A percentile compares a stretch with the other conserved stretches of the same genome.
These are phyloP conservation scores for Toxoplasma gondii DNA, from an alignment of 169 alveolate species.

Conservation along the genomic window DNA sequence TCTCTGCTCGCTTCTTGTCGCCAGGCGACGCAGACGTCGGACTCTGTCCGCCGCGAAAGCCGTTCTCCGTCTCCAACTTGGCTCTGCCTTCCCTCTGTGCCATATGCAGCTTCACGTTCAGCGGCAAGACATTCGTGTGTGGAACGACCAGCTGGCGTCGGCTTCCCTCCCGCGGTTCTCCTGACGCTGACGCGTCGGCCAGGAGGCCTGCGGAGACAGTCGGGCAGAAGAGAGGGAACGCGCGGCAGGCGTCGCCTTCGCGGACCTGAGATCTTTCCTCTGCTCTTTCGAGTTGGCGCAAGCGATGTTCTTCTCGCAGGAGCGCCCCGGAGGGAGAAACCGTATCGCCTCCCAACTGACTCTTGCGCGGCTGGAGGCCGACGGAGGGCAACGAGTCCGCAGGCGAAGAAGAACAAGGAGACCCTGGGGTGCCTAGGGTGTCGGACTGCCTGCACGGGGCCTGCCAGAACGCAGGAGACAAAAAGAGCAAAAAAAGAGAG, in stretches of 20 bases:
- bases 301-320: neutral
- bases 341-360: neutral
- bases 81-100: neutral
- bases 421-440: too few species aligned
- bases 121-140: constrained; percentile 19
- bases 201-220: too few species aligned
- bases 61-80: too few species aligned
- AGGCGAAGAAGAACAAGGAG: too few species aligned
- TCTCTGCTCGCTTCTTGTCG: too few species aligned
- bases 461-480: too few species aligned
- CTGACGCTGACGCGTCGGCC: neutral
- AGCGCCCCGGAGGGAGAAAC: neutral
- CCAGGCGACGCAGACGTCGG: too few species aligned
- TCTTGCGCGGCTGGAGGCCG: neutral
- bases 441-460: too few species aligned
- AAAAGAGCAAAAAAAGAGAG: neutral
- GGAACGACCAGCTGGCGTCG: neutral
- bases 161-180: neutral
- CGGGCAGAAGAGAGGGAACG: too few species aligned
- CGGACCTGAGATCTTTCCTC: neutral
- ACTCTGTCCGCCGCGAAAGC: too few species aligned
- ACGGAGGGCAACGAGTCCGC: too few species aligned
- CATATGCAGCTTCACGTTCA: neutral
- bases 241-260: too few species aligned
- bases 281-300: neutral